These are phyloP conservation scores for Suaeda aralocaspica DNA, from an alignment of 148 eudicot species.

Conservation along the genomic window DNA sequence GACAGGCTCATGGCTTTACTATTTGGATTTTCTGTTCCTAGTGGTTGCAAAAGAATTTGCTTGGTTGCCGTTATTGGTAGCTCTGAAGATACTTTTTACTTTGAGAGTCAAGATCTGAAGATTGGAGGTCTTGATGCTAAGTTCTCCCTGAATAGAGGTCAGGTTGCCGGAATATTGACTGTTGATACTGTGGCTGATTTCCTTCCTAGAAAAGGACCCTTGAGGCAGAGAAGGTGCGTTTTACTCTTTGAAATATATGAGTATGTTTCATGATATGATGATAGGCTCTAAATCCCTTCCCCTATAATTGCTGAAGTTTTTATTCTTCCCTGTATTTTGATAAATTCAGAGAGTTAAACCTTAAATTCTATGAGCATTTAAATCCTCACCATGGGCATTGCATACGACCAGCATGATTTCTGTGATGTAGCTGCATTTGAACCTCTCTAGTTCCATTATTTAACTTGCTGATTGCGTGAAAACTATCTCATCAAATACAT, in stretches of 20 bases:
- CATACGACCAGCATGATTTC: too few relatives aligned
- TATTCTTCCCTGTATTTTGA: too few relatives aligned
- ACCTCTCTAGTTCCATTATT: too few relatives aligned
- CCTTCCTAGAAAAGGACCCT: conserved; percentile 90
- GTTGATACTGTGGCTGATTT: conserved; percentile 94
- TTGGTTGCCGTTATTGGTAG: conserved; percentile 76
- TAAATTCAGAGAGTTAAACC: too few relatives aligned
- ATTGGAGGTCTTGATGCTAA: conserved; percentile 68
- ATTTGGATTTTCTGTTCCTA: conserved; percentile 68
- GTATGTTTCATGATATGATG: too few relatives aligned
- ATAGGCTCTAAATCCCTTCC: too few relatives aligned
- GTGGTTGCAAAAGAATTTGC: conserved; percentile 82
- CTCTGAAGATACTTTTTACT: conserved; percentile 40
- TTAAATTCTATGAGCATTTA: too few relatives aligned
- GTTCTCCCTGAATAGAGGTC: conserved; percentile 60
- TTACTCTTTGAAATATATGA: not conserved
- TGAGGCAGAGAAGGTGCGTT: conserved; percentile 77
- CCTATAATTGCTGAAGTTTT: too few relatives aligned
- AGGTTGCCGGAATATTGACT: conserved; percentile 88
- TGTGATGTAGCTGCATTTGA: too few relatives aligned
- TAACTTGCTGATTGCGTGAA: too few relatives aligned
- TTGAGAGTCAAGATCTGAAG: conserved; percentile 68
- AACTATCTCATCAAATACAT: too few relatives aligned
- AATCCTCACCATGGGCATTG: too few relatives aligned
- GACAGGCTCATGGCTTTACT: conserved; percentile 79